phyloP scores from a whole-genome alignment of 1,284 basidiomycete genomes.

The Agroathelia rolfsii region DNA sequence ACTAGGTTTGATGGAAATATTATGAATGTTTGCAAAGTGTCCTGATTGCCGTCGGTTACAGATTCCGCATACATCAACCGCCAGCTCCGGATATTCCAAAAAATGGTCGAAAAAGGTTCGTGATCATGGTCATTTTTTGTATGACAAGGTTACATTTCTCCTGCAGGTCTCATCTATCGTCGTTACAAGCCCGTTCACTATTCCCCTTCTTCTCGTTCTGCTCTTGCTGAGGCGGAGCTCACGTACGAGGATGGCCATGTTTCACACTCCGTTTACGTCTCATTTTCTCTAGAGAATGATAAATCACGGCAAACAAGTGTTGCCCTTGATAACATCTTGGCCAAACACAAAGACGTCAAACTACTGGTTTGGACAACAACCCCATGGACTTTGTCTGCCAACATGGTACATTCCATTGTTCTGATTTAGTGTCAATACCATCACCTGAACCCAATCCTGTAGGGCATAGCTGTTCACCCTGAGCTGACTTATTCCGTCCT shows the following conservation, averaged over 20 bases:
- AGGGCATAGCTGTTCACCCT: slow-evolving; percentile 82
- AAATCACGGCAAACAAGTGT: too few relatives aligned
- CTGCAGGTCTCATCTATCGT: slow-evolving; percentile 71
- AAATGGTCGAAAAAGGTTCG: slow-evolving; percentile 80
- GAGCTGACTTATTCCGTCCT: slow-evolving; percentile 68
- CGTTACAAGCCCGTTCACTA: slow-evolving; percentile 90
- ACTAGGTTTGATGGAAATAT: slow-evolving; percentile 43
- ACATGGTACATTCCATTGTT: slow-evolving; percentile 62
- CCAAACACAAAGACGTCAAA: slow-evolving; percentile 26
- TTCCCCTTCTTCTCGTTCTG: slow-evolving; percentile 91
- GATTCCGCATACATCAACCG: slow-evolving; percentile 84
- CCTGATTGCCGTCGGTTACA: slow-evolving; percentile 20
- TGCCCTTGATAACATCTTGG: too few relatives aligned
- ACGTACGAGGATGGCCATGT: slow-evolving; percentile 84
- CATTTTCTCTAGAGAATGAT: slow-evolving; percentile 66
- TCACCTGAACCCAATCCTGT: slow-evolving; percentile 6
- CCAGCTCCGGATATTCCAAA: slow-evolving; percentile 80
- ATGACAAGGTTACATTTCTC: not conserved
- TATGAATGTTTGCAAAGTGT: slow-evolving; percentile 4
- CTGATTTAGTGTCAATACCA: slow-evolving; percentile 3
- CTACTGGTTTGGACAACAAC: slow-evolving; percentile 98
- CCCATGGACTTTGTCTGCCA: slow-evolving; percentile 93
- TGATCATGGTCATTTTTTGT: slow-evolving; percentile 1
- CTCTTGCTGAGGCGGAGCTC: slow-evolving; percentile 92
- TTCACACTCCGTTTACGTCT: slow-evolving; percentile 83